Percentiles rank a stretch among this genome's conserved stretches.
These are phyloP conservation scores for Entophlyctis luteolus DNA, from an alignment of 192 early-diverging fungal species.

Conservation along the genomic window DNA sequence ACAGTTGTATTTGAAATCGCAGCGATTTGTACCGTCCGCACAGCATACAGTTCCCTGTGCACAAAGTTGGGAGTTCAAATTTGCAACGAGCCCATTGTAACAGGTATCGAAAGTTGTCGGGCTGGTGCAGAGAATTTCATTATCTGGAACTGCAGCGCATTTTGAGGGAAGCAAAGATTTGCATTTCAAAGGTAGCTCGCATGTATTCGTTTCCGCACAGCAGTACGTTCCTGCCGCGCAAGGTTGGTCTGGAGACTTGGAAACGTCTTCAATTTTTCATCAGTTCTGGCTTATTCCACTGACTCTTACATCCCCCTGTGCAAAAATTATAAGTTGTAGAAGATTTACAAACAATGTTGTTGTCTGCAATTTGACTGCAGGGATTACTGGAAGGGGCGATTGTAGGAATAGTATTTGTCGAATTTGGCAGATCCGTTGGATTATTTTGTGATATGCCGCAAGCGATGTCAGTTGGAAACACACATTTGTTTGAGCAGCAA, in stretches of 20 bases:
- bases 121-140: background rate
- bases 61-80: background rate
- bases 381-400: background rate
- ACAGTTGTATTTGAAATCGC: conserved; percentile 24
- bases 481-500: conserved; percentile 20
- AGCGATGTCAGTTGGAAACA: conserved; percentile 7
- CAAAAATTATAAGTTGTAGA: conserved; percentile 13
- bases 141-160: conserved; percentile 1
- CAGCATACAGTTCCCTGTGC: conserved; percentile 27
- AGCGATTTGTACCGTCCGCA: conserved; percentile 18
- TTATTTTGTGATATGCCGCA: background rate
- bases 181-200: background rate
- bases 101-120: conserved; percentile 16
- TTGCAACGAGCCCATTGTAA: background rate
- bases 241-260: background rate
- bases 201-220: conserved; percentile 9
- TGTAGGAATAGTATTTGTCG: background rate
- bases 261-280: background rate
- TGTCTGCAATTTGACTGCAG: conserved; percentile 9
- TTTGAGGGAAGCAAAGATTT: background rate
- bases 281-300: background rate
- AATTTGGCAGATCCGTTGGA: background rate
- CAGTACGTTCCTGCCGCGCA: conserved; percentile 12
- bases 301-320: background rate
- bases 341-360: conserved; percentile 8